Percentiles rank a stretch among this genome's conserved stretches.
phyloP scores from a whole-genome alignment of 1,284 basidiomycete species.

The Rhizoctonia solani region DNA sequence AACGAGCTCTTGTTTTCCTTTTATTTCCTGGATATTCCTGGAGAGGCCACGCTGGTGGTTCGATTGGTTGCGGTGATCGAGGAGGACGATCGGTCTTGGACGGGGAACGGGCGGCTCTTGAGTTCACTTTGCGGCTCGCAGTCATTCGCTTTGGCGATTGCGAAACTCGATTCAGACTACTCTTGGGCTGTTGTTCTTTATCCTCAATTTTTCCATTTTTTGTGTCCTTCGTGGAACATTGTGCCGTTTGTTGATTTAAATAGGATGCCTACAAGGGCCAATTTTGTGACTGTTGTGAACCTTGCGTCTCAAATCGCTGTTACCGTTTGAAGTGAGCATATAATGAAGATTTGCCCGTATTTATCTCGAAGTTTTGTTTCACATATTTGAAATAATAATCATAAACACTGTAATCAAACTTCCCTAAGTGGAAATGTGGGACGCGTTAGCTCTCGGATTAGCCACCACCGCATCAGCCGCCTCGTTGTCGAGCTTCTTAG shows the following conservation, averaged over 20 bases:
- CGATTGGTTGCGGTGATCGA: neutral
- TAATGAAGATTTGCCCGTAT: no score
- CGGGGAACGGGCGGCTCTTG: constrained; percentile 5
- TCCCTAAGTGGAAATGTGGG: neutral
- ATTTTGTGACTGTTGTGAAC: no score
- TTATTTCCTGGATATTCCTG: no score
- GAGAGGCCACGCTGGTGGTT: neutral
- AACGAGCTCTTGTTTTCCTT: no score
- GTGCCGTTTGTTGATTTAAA: neutral
- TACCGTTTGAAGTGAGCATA: no score
- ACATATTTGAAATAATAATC: neutral
- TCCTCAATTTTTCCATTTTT: neutral
- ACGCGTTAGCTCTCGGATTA: neutral
- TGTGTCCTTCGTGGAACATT: constrained; percentile 11
- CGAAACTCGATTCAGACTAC: constrained; percentile 36
- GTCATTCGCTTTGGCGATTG: neutral
- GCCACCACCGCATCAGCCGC: neutral
- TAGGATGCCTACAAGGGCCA: no score
- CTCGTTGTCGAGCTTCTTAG: neutral
- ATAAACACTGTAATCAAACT: neutral
- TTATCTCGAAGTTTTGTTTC: neutral
- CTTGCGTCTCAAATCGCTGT: no score
- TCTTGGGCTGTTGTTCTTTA: constrained; percentile 26
- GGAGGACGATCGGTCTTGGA: neutral
- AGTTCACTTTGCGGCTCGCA: constrained; percentile 35